Base-by-base conservation (phyloP, 1,284 basidiomycete species). In the Malassezia cuniculi region DNA sequence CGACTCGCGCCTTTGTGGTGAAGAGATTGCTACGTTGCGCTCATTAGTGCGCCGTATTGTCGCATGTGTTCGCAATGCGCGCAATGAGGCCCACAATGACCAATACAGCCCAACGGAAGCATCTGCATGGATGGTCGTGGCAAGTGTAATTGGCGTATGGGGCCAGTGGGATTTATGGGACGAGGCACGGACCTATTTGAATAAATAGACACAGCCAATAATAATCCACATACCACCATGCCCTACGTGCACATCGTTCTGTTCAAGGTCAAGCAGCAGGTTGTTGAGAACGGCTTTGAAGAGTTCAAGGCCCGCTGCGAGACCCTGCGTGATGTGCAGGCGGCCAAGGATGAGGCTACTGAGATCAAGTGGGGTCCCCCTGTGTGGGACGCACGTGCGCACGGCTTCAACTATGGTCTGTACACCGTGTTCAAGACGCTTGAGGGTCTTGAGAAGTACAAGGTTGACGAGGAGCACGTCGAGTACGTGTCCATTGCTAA, bases 41-140 rank as follows among this genome's bases (percentile, higher is more conserved):
- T 78, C 75, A 36, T 74, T 94, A 18, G 82, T 80, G 2, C 77
- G 84, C 22, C 78, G 76, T 3, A 79, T 80, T 55, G 72, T 83
- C 20, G 70, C 72, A 15, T 69, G 81, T 10, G 71, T 55, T 73
- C 49, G 8, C 5, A n/a, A 29, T 11, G 11, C n/a, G 14, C 35
- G 35, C 17, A 21, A 17, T 16, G 31, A 21, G 4, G 20, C 31
- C 11, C 14, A 31, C 4, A 10, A 20, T 19, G 24, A 16, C 8
- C 14, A 20, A 6, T 24, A 24, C 22, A 24, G 11, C 11, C 7
- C 16, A 29, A 2, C 11, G 26, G n/a, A 24, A 71, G 66, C 70
- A 27, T 76, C 78, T n/a, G 85, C 82, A 52, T 93, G 87, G 87
- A 75, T 90, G 58, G 72, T 85, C 19, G 72, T 89, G 1, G 71